Evolutionary conservation across 1,139 yeast genomes (phyloP), one percentile per base, ranked within the genome.

Genomic region (Nakaseomyces uthaithaninus): DNA sequence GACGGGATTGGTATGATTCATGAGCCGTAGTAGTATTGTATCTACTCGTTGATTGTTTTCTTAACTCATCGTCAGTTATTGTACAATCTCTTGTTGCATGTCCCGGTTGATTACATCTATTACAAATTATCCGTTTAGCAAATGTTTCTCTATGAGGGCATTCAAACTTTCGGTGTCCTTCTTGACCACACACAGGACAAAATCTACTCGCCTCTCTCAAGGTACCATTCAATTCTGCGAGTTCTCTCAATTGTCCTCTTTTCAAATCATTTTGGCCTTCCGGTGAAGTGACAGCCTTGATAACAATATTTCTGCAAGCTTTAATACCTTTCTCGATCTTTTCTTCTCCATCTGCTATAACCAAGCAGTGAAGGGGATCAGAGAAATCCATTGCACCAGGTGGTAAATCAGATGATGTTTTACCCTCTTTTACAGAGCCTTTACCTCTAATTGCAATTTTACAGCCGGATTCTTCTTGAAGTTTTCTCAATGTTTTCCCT

Each of bases 341-440:
- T 37, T 76, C 89, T 49, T 78, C 89, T 14, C 80, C 71, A 49
- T 89, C 96, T 1, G 94, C 86, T 3, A 85, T 83, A 42, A 91
- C 80, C 36, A 89, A 65, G 53, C 95, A 91, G 61, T 93, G 98
- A 44, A 93, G 64, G 37, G 86, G 94, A 45, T 91, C 98, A 52
- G 76, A 75, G 51, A 75, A 60, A 43, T 75, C 73, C 42, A 76
- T 72, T 2, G 65, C 63, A 18, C 67, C 66, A 36, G 69, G 67
- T 3, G 72, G 68, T 8, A 70, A 63, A 45, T 71, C 72, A 19
- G 64, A 58, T 11, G 71, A 63, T 44, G 74, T 73, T 59, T 80
- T 82, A 33, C 97, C 97, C 56, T 86, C 95, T 56, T 91, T 91
- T 16, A 87, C 94, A 0, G 97, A 87, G 0, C 99, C 99, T 52